Conservation (phyloP, 495 filamentous ascomycete genomes). For the Penicillium alfredii region DNA sequence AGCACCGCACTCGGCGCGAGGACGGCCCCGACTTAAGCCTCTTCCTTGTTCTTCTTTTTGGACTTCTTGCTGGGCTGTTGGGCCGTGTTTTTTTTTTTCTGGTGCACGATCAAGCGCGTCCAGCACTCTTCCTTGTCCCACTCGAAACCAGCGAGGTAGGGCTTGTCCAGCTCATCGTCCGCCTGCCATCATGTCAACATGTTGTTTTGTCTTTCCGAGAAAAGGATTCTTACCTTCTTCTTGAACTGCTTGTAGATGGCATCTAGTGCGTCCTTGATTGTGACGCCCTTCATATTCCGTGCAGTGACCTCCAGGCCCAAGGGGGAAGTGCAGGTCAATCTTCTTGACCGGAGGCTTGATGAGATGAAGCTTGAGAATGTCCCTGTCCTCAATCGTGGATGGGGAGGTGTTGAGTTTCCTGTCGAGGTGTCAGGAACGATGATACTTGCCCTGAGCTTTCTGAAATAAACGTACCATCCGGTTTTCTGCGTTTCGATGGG, state of each 20-base stretch:
- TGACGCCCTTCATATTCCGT: conserved; percentile 85
- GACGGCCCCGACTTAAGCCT: conserved; percentile 36
- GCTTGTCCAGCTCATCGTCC: conserved; percentile 77
- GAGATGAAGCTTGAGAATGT: conserved; percentile 72
- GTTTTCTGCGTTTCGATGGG: conserved; percentile 84
- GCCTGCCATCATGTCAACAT: conserved; percentile 51
- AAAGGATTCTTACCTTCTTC: conserved; percentile 64
- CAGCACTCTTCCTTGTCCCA: conserved; percentile 87
- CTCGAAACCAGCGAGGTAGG: conserved; percentile 86
- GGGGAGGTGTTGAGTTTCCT: conserved; percentile 92
- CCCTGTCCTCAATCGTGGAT: conserved; percentile 67
- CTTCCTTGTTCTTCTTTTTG: conserved; percentile 55
- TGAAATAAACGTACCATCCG: conserved; percentile 63
- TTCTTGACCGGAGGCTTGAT: conserved; percentile 80
- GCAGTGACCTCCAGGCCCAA: conserved; percentile 85
- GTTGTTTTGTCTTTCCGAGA: conserved; percentile 2
- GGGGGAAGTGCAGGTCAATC: conserved; percentile 82
- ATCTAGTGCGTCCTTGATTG: conserved; percentile 89
- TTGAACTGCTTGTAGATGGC: conserved; percentile 91
- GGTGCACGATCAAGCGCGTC: conserved; percentile 72
- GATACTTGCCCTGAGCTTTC: neutral
- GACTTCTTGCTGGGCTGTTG: conserved; percentile 55
- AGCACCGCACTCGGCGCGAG: no score
- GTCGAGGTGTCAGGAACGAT: neutral
- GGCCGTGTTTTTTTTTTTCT: conserved; percentile 60